Base-by-base conservation (phyloP, 768 basidiomycete genomes). In the Suillus brevipes region DNA sequence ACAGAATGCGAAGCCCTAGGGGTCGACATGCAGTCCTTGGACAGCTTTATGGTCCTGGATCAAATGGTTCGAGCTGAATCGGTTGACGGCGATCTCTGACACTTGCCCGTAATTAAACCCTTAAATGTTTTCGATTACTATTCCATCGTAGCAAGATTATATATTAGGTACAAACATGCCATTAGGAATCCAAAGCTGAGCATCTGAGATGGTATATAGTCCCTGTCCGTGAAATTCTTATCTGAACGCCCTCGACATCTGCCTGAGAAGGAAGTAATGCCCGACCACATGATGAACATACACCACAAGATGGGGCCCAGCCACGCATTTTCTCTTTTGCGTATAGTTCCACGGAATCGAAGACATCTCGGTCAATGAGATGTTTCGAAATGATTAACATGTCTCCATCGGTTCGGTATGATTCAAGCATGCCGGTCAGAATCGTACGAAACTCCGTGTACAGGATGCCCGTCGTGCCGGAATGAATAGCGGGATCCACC, bases 391-490 rank as follows among this genome's bases (percentile, higher is more conserved):
- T 95, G 50, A 82, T 77, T 31, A 99, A 80, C 83, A 96, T 87
- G 68, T 98, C 96, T 34, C 92, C 93, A 68, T 99, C 96, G 4
- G 91, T 87, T 45, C 90, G 87, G 78, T 98, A 99, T 2, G 94
- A 91, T 72, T 97, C 95, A 70, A 99, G 78, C 94, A 99, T 99
- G n/a, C 94, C 91, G 0, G 89, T 89, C 37, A 99, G 81, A 65
- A 99, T 95, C 13, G 87, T 85, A 53, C 94, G 85, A 77, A 99
- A 97, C 77, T 99, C 96, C 25, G 89, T 88, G 77, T 98, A 99
- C 34, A 88, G 86, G 14, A 88, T 86, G 40, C 87, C 84, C 28
- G 83, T 80, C 1, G 87, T 79, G 25, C 79, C 73, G 16, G 81
- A 75, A 36, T 80, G 75, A 2, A 87, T 80, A 6, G 87, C 82